These are phyloP conservation scores for Penicillium parvum DNA, from an alignment of 495 filamentous ascomycete genomes.

Conservation along the genomic window DNA sequence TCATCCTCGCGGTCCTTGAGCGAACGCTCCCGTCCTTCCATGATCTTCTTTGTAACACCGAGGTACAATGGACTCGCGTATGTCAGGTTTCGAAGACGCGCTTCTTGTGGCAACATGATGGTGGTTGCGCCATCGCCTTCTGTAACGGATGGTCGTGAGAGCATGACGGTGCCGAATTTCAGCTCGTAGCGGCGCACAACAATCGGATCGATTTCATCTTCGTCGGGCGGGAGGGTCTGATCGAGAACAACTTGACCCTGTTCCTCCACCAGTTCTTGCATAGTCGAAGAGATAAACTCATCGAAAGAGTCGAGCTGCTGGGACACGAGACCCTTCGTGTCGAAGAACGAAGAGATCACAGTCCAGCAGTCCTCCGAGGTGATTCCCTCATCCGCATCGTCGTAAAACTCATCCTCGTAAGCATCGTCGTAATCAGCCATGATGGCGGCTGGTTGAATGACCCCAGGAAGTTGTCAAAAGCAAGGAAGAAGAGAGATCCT, in stretches of 20 bases:
- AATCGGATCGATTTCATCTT: constrained; percentile 66
- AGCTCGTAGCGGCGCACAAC: constrained; percentile 87
- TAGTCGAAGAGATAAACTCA: constrained; percentile 87
- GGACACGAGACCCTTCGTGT: constrained; percentile 88
- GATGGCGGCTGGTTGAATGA: constrained; percentile 11
- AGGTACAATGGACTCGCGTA: constrained; percentile 90
- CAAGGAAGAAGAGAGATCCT: constrained; percentile 2
- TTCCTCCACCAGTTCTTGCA: constrained; percentile 88
- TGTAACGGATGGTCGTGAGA: constrained; percentile 81
- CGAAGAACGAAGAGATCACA: constrained; percentile 95
- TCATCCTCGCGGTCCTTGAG: constrained; percentile 51
- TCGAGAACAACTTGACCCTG: constrained; percentile 84
- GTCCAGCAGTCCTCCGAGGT: constrained; percentile 94
- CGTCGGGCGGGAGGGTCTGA: constrained; percentile 68
- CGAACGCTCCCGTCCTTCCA: constrained; percentile 72
- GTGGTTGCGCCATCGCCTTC: constrained; percentile 86
- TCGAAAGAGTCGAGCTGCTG: constrained; percentile 98
- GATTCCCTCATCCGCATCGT: constrained; percentile 65
- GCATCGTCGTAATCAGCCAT: constrained; percentile 54
- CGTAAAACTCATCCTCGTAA: constrained; percentile 51
- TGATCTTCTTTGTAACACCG: constrained; percentile 72
- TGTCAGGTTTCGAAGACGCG: constrained; percentile 88
- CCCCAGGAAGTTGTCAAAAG: neutral
- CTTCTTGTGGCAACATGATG: constrained; percentile 83
- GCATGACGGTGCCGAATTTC: constrained; percentile 78